Conservation (phyloP, 2,329 filamentous ascomycete species). For the Lomentospora prolificans region DNA sequence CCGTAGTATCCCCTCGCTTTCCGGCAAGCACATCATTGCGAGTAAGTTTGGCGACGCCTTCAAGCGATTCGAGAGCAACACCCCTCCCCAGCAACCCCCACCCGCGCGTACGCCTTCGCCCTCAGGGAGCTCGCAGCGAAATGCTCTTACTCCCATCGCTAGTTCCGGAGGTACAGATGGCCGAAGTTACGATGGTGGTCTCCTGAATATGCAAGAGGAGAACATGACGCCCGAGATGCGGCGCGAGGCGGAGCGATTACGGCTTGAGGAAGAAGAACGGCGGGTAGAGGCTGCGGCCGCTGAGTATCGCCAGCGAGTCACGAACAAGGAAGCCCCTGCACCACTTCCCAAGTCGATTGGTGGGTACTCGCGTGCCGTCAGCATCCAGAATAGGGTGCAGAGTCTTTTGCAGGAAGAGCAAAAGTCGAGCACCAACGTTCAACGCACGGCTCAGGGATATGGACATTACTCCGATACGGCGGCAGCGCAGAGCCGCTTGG, state of each 20-base stretch:
- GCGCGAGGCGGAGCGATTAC: slow-evolving; percentile 75
- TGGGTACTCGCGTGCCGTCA: slow-evolving; percentile 58
- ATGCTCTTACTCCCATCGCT: slow-evolving; percentile 58
- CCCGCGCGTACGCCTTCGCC: slow-evolving; percentile 37
- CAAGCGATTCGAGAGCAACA: slow-evolving; percentile 69
- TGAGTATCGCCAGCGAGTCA: slow-evolving; percentile 71
- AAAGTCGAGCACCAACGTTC: slow-evolving; percentile 44
- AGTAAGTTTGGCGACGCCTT: slow-evolving; percentile 92
- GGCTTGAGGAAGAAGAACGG: slow-evolving; percentile 77
- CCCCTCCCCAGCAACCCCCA: slow-evolving; percentile 10
- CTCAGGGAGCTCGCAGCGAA: slow-evolving; percentile 35
- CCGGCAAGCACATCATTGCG: slow-evolving; percentile 71
- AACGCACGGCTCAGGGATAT: slow-evolving; percentile 76
- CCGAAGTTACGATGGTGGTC: slow-evolving; percentile 53
- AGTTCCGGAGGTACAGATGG: slow-evolving; percentile 60
- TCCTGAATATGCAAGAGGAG: slow-evolving; percentile 51
- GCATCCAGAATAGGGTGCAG: slow-evolving; percentile 87
- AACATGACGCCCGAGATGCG: slow-evolving; percentile 78
- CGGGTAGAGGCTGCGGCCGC: slow-evolving; percentile 81
- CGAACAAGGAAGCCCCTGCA: slow-evolving; percentile 38
- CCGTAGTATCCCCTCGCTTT: slow-evolving; percentile 60
- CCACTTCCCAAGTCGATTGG: slow-evolving; percentile 45
- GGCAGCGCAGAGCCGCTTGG: slow-evolving; percentile 23
- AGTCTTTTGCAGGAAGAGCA: slow-evolving; percentile 72
- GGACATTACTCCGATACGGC: slow-evolving; percentile 66